A percentile compares a stretch with the other conserved stretches of the same genome.
Conservation (phyloP, 1,284 basidiomycete species). For the Puccinia horiana region DNA sequence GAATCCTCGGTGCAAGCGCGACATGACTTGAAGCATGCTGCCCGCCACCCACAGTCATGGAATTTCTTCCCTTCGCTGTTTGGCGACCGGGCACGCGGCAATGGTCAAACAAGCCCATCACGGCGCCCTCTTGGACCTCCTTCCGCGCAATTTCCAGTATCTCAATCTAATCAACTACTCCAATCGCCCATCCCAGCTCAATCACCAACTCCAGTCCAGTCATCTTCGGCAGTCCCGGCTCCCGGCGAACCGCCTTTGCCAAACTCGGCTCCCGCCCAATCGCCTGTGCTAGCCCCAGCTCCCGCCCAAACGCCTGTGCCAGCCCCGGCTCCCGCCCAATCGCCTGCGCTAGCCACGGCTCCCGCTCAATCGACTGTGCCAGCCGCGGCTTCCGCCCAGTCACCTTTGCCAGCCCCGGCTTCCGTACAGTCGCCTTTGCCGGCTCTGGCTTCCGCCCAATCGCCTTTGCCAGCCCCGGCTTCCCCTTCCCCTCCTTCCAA, state of each 20-base stretch:
- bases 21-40: background rate
- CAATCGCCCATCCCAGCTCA: too few relatives aligned
- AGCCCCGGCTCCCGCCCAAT: background rate
- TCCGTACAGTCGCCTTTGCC: background rate
- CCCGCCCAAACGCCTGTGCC: background rate
- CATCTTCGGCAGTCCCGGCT: too few relatives aligned
- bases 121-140: background rate
- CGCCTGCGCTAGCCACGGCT: background rate
- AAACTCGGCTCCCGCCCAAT: too few relatives aligned
- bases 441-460: background rate
- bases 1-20: background rate
- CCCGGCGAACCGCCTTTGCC: background rate
- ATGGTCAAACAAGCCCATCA: background rate
- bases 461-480: background rate
- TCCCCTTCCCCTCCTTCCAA: background rate
- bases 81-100: background rate
- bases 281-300: too few relatives aligned
- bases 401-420: background rate
- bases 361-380: background rate
- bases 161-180: too few relatives aligned
- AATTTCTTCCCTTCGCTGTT: background rate
- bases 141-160: background rate
- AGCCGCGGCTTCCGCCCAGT: background rate
- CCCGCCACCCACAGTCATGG: constrained; percentile 8
- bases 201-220: too few relatives aligned